Conservation (phyloP, 2,329 filamentous ascomycete genomes). For the Xylariaceae sp. region DNA sequence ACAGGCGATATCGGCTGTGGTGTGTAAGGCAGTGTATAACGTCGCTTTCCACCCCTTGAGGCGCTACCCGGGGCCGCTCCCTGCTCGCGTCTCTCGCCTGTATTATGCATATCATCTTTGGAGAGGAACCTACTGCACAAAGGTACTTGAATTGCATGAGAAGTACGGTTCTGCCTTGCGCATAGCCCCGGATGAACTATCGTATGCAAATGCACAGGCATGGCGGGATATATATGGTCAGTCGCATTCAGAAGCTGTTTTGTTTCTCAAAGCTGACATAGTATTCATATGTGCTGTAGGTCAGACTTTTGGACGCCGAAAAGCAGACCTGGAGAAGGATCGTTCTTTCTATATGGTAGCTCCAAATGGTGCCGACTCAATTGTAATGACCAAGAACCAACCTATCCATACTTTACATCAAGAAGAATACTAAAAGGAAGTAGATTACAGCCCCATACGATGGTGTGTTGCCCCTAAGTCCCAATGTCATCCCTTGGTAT, state of each 20-base stretch:
- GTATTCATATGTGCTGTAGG: background rate
- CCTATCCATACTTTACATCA: no score
- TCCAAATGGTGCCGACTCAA: background rate
- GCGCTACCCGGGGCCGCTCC: conserved; percentile 11
- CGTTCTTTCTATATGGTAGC: background rate
- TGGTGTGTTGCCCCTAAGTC: no score
- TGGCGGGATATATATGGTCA: conserved; percentile 1
- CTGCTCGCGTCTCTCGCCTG: conserved; percentile 1
- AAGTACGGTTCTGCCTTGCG: conserved; percentile 13
- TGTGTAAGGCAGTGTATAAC: conserved; percentile 7
- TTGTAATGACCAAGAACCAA: no score
- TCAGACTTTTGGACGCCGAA: background rate
- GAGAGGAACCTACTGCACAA: background rate
- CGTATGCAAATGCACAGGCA: background rate
- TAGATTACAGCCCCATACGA: background rate
- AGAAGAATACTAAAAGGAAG: no score
- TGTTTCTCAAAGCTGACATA: background rate
- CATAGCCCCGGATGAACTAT: conserved; percentile 8
- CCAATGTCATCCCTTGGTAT: no score
- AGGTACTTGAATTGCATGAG: conserved; percentile 4
- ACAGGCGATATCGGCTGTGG: background rate
- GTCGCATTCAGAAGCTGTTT: background rate
- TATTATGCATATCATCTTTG: background rate
- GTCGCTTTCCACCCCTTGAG: conserved; percentile 12
- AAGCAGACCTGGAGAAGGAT: background rate